Percentiles rank a stretch among this genome's conserved stretches.
Evolutionary conservation across 2,329 filamentous ascomycete genomes (phyloP).

Genomic region (Colletotrichum gloeosporioides): DNA sequence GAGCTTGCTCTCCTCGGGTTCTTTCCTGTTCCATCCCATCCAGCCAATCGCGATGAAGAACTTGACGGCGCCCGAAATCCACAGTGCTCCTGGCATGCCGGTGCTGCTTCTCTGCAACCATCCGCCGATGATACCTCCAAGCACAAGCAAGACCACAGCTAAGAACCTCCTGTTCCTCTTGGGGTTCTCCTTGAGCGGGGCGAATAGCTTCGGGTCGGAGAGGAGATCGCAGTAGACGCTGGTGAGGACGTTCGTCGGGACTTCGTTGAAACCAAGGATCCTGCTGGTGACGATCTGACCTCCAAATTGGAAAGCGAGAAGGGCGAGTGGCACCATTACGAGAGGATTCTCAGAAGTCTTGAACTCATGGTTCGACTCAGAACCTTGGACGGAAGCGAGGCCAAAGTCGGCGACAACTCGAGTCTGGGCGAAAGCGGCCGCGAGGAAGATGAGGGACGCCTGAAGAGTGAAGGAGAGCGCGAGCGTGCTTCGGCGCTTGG

Average conservation of each 20-base stretch:
- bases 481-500: conserved; percentile 47
- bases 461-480: conserved; percentile 57
- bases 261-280: conserved; percentile 55
- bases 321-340: conserved; percentile 48
- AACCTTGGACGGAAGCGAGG: conserved; percentile 24
- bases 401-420: conserved; percentile 49
- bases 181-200: conserved; percentile 42
- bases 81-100: conserved; percentile 47
- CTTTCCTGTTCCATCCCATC: conserved; percentile 34
- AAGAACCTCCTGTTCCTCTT: conserved; percentile 54
- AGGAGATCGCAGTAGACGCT: conserved; percentile 59
- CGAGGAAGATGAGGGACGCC: conserved; percentile 53
- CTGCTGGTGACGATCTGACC: conserved; percentile 58
- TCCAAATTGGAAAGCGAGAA: conserved; percentile 59
- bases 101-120: conserved; percentile 50
- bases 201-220: conserved; percentile 54
- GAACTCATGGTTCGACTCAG: conserved; percentile 16
- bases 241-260: conserved; percentile 62
- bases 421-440: conserved; percentile 56
- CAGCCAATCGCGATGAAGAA: conserved; percentile 41
- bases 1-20: conserved; percentile 15
- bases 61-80: conserved; percentile 52
- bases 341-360: conserved; percentile 38
- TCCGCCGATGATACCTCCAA: conserved; percentile 52
- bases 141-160: conserved; percentile 49